Evolutionary conservation across 2,329 filamentous ascomycete species (phyloP).

Genomic region (Aspergillus viridinutans): DNA sequence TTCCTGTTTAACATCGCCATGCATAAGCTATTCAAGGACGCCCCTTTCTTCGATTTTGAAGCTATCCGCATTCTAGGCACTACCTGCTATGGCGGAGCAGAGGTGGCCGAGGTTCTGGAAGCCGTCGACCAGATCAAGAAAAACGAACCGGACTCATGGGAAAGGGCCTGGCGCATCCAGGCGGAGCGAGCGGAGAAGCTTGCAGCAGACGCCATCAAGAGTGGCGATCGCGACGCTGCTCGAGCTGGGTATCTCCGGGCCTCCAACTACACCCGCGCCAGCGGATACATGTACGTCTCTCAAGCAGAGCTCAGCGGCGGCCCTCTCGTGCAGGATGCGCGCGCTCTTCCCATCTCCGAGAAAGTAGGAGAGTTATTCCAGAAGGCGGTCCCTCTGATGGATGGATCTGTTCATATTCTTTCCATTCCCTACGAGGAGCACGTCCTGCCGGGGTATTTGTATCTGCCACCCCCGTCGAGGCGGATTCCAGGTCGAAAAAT

Average conservation of each 20-base stretch:
- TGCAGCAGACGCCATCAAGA: not conserved
- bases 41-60: slow-evolving; percentile 43
- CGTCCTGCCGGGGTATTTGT: slow-evolving; percentile 23
- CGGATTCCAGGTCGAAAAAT: not conserved
- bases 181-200: slow-evolving; percentile 29
- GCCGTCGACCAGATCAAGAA: slow-evolving; percentile 35
- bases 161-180: slow-evolving; percentile 30
- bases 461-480: slow-evolving; percentile 12
- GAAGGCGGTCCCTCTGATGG: slow-evolving; percentile 24
- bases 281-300: not conserved
- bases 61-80: slow-evolving; percentile 37
- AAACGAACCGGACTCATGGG: slow-evolving; percentile 39
- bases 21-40: slow-evolving; percentile 1
- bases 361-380: slow-evolving; percentile 11
- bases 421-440: slow-evolving; percentile 3
- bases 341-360: not conserved
- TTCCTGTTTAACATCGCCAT: slow-evolving; percentile 2
- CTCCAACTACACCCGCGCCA: slow-evolving; percentile 26
- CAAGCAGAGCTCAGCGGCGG: not conserved
- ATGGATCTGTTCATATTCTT: not conserved
- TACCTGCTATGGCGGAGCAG: slow-evolving; percentile 32
- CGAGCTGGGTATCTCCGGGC: slow-evolving; percentile 37
- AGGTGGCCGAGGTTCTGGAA: slow-evolving; percentile 40
- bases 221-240: slow-evolving; percentile 19
- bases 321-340: not conserved